Base-by-base conservation (phyloP, 805 yeast genomes). In the Tetrapisispora phaffii region DNA sequence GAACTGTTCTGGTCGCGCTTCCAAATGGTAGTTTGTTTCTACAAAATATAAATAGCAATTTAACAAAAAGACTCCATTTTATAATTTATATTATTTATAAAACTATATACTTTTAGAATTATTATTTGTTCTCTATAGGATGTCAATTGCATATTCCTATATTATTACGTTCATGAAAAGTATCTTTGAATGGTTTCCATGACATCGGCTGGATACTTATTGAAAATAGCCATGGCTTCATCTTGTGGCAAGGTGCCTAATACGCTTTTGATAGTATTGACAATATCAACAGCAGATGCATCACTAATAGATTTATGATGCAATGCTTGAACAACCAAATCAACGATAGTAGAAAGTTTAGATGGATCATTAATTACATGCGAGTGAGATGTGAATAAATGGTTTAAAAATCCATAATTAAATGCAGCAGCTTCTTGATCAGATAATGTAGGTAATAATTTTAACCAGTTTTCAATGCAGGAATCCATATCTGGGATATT, bases 351-450 rank as follows among this genome's bases (percentile, higher is more conserved):
- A 15, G 82, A 80, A 7, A 78, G 63, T 48, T 80, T 79, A 1
- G 68, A 49, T 22, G 55, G 44, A n/a, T 60, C 60, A 17, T 66
- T 59, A 31, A 85, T 75, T 4, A 75, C 68, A 8, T 82, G 75
- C 50, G 86, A 88, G 43, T 76, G 74, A 44, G 72, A 73, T 42
- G 80, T 81, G 35, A 88, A 81, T 57, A 89, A 69, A 49, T 82
- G 83, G 8, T 80, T 68, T 51, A 89, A 69, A 60, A 86, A 89
- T 54, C 74, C 72, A 67, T 87, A 93, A 17, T 86, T 79, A 62
- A 74, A 86, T 15, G 87, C 79, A 4, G 97, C 97, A 4, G 95
- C 95, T 53, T 85, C 93, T 35, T 79, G 83, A 62, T 93, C 97
- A 54, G 79, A 83, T 20, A 80, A 65, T 35, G 90, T 75, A 20